A percentile compares a stretch with the other conserved stretches of the same genome.
phyloP scores from a whole-genome alignment of 2,329 filamentous ascomycete genomes.

The Epichloe elymi region DNA sequence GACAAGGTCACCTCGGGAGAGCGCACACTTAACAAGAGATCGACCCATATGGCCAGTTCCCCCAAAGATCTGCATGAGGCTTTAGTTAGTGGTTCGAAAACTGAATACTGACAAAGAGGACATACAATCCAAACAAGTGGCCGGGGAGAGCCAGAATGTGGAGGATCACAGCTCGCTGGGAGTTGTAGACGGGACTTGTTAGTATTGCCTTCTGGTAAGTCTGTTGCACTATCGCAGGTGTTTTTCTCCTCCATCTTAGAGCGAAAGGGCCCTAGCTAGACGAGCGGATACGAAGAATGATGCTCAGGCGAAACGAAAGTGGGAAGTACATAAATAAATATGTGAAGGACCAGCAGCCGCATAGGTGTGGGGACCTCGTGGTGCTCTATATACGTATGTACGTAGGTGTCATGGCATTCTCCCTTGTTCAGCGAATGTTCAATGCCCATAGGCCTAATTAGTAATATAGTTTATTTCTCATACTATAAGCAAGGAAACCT shows the following conservation, averaged over 20 bases:
- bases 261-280: neutral
- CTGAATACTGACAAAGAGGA: neutral
- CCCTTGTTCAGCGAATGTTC: neutral
- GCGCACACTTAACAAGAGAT: conserved; percentile 70
- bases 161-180: conserved; percentile 77
- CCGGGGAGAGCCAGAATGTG: conserved; percentile 55
- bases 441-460: no score
- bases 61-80: conserved; percentile 65
- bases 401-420: neutral
- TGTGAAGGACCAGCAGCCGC: neutral
- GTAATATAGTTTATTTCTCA: no score
- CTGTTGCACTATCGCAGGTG: conserved; percentile 10
- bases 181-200: conserved; percentile 33
- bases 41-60: conserved; percentile 96
- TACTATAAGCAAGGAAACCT: no score
- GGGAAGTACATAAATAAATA: no score
- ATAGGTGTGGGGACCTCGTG: neutral
- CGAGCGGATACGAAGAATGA: neutral
- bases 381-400: neutral
- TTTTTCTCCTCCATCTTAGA: conserved; percentile 5
- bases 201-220: conserved; percentile 10
- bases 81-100: neutral
- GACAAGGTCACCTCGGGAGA: conserved; percentile 71
- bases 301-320: no score
- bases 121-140: conserved; percentile 71